Conservation (phyloP, 306 rosid genomes). For the Vigna trinervia region DNA sequence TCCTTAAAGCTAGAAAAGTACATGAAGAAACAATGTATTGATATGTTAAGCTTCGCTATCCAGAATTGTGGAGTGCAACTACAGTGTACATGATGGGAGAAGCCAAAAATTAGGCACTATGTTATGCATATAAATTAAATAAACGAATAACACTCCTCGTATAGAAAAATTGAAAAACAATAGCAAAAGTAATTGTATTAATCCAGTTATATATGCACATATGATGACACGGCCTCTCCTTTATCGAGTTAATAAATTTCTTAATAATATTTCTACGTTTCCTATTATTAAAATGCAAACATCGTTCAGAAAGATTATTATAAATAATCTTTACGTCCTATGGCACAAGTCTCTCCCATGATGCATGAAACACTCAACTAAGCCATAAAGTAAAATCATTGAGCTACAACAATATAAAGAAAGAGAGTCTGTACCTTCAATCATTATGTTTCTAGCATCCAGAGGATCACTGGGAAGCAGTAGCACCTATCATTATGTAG, state of each 20-base stretch:
- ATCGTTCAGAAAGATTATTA: not conserved
- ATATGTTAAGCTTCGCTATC: constrained; percentile 30
- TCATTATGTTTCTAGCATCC: constrained; percentile 95
- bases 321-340: not conserved
- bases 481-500: constrained; percentile 55
- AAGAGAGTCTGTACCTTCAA: constrained; percentile 74
- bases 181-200: constrained; percentile 30
- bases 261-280: constrained; percentile 3
- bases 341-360: constrained; percentile 22
- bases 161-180: constrained; percentile 2
- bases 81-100: constrained; percentile 9
- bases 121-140: constrained; percentile 15
- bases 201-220: constrained; percentile 9
- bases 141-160: constrained; percentile 8
- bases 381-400: constrained; percentile 30
- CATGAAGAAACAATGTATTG: constrained; percentile 5
- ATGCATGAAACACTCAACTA: constrained; percentile 35
- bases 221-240: constrained; percentile 22
- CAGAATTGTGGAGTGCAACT: constrained; percentile 29
- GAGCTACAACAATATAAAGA: constrained; percentile 28
- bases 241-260: constrained; percentile 24
- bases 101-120: constrained; percentile 29
- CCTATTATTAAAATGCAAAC: constrained; percentile 12
- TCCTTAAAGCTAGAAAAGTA: constrained; percentile 25
- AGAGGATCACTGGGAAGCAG: constrained; percentile 96